Evolutionary conservation across 1,284 basidiomycete species (phyloP).

Genomic region (Trichosporon coremiiforme): DNA sequence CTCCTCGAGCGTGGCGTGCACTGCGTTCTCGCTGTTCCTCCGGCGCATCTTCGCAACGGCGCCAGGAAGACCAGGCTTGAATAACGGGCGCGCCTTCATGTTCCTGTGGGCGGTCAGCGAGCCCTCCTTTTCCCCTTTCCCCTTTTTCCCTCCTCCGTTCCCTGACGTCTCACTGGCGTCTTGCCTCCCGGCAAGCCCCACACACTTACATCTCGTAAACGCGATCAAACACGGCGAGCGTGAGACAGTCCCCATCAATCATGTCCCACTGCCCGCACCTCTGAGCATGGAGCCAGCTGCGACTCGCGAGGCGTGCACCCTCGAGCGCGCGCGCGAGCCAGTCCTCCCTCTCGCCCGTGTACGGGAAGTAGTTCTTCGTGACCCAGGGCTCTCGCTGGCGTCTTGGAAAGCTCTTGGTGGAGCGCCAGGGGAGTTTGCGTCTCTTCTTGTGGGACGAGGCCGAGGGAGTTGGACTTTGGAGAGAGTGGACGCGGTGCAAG

Average conservation of each 20-base stretch:
- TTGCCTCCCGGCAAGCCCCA: too few relatives aligned
- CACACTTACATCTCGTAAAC: neutral
- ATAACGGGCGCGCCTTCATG: too few relatives aligned
- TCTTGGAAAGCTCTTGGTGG: neutral
- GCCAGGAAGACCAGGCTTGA: too few relatives aligned
- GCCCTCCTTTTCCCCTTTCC: neutral
- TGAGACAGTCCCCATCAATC: neutral
- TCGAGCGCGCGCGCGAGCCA: constrained; percentile 1
- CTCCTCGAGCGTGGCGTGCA: neutral
- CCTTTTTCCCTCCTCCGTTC: neutral
- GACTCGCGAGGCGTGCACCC: neutral
- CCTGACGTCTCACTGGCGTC: too few relatives aligned
- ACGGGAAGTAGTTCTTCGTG: constrained; percentile 4
- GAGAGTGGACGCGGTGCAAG: neutral
- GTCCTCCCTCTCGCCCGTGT: neutral
- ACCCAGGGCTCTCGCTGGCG: constrained; percentile 1
- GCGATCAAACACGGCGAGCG: neutral
- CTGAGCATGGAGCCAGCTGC: neutral
- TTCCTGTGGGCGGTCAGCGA: neutral
- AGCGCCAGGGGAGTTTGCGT: neutral
- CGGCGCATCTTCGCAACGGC: neutral
- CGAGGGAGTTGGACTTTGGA: neutral
- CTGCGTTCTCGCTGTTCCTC: neutral
- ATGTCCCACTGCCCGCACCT: neutral
- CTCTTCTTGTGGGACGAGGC: neutral